Base-by-base conservation (phyloP, 129 eudicot species). In the Ambrosia trifida region DNA sequence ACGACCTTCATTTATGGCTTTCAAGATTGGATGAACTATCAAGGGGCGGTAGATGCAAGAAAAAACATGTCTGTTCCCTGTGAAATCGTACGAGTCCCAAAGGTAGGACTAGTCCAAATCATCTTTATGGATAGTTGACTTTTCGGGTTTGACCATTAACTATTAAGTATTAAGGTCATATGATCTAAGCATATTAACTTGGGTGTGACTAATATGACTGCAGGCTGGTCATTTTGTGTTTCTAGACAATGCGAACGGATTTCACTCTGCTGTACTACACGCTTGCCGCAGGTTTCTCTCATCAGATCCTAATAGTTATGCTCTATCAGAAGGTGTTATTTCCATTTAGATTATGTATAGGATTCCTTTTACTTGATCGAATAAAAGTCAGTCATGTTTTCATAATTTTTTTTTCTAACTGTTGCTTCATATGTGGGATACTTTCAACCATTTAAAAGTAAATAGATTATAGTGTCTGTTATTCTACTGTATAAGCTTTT, bases 61-160 rank as follows among this genome's bases (percentile, higher is more conserved):
- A 84, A 87, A 78, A 56, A 72, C 9, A 94, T 94, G 99, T 78
- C 83, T 40, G 96, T 90, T 50, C 97, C 96, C 0, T 83, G 93
- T 81, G 99, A 94, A 52, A 94, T 94, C 74, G 78, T 90, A 36
- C 76, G 99, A 68, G 96, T 94, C 69, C 99, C 97, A 76, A 78
- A 94, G 96, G 96, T 88, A 61, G 67, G 24, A 62, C 35, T n/a
- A n/a, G n/a, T 72, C 54, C 2, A 11, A 11, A 69, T 17, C 18
- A 36, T 69, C 63, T 57, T 18, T n/a, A 11, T 36, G 54, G 20
- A 56, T 40, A 57, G 18, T 40, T 64, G 44, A 50, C 14, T 14
- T 64, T 13, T 36, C 3, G 38, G 57, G 38, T 53, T 75, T 66
- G 45, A n/a, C 7, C 11, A 9, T 72, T 16, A 5, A 13, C 7